Evolutionary conservation across 176 grass and related monocot species (phyloP), one percentile per base, ranked within the genome.

Genomic region (Avena sativa): DNA sequence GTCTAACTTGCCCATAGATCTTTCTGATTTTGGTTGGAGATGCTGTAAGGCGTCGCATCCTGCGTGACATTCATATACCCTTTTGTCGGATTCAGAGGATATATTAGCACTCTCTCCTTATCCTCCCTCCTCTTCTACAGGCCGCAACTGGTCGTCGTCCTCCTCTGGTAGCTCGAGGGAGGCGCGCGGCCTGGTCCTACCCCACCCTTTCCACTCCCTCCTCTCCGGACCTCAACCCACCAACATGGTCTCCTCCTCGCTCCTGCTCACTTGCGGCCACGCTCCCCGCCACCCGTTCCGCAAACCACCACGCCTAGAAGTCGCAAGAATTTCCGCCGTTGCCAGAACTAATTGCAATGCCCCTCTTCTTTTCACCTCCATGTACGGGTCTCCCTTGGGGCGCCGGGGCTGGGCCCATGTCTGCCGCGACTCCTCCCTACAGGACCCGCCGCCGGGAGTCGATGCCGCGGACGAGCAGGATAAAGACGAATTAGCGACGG

Each of bases 401-500:
- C 62, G 62, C 8, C 79, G 79, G 79, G 62, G 79, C 25, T 66
- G 62, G 62, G 62, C 51, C 28, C 82, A 85, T 1, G 76, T 88
- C 3, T 91, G 90, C 62, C 60, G 76, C 32, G 86, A 81, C 9
- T 88, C 86, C n/a, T 81, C 90, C 51, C 69, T 90, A 44, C 80
- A 78, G 12, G 56, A 81, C 4, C 74, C 64, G 64, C 64, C 86
- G 36, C 50, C 49, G 2, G 50, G 15, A 11, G 30, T 38, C n/a
- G 81, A 91, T 9, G 58, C 76, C 21, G n/a, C 52, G 21, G 73
- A 65, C 16, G 72, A 66, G 15, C 79, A 59, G 64, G 89, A 87
- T 12, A 44, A 73, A 53, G 86, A 43, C 40, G 40, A 43, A 43
- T 43, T 43, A 43, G 40, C 40, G 5, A 43, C 40, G 40, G 40